phyloP scores from a whole-genome alignment of 805 yeast genomes.

The Ogataea paradorogensis region DNA sequence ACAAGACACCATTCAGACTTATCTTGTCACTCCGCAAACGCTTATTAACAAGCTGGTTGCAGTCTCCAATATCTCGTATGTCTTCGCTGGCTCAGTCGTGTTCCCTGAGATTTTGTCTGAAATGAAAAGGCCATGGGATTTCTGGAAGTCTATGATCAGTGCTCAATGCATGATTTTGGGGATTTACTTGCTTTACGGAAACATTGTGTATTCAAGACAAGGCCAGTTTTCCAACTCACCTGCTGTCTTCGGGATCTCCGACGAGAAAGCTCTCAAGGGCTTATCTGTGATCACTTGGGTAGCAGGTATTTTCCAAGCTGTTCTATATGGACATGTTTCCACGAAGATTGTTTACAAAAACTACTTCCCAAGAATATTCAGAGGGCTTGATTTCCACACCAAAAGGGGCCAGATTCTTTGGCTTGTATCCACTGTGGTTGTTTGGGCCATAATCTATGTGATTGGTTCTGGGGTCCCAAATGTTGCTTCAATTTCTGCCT shows the following conservation, averaged over 20 bases:
- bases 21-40: constrained; percentile 16
- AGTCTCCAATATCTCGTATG: constrained; percentile 44
- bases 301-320: constrained; percentile 43
- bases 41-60: constrained; percentile 36
- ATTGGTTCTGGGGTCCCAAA: constrained; percentile 30
- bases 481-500: constrained; percentile 25
- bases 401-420: constrained; percentile 29
- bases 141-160: constrained; percentile 44
- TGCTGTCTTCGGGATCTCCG: constrained; percentile 43
- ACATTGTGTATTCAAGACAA: constrained; percentile 42
- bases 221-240: constrained; percentile 45
- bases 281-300: constrained; percentile 37
- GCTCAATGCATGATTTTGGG: constrained; percentile 41
- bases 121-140: constrained; percentile 47
- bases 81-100: constrained; percentile 50
- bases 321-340: constrained; percentile 46
- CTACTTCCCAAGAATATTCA: constrained; percentile 34
- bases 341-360: constrained; percentile 43
- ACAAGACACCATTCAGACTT: constrained; percentile 21
- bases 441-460: constrained; percentile 19
- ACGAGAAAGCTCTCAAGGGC: constrained; percentile 31
- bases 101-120: constrained; percentile 49
- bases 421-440: constrained; percentile 11
- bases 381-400: constrained; percentile 34
- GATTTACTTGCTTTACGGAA: constrained; percentile 41